A percentile compares a stretch with the other conserved stretches of the same genome.
Conservation (phyloP, 805 yeast species). For the Zygotorulaspora sp. region DNA sequence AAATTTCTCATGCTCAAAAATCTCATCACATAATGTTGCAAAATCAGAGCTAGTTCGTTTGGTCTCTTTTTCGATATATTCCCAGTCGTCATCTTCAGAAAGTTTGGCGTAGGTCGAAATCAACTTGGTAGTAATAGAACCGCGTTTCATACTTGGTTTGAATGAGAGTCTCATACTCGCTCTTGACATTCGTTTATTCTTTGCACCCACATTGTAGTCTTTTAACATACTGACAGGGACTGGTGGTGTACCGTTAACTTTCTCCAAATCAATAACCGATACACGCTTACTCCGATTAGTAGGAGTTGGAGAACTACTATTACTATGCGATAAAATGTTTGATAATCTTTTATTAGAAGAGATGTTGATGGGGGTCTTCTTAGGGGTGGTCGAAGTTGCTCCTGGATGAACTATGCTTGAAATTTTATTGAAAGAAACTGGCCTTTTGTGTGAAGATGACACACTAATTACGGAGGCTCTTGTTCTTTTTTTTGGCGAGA, state of each 20-base stretch:
- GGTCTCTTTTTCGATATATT: slow-evolving; percentile 64
- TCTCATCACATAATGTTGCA: slow-evolving; percentile 71
- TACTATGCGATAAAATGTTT: slow-evolving; percentile 14
- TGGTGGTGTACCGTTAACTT: slow-evolving; percentile 23
- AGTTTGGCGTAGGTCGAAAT: slow-evolving; percentile 70
- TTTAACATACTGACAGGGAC: slow-evolving; percentile 25
- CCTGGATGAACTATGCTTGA: slow-evolving; percentile 25
- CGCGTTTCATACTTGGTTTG: slow-evolving; percentile 48
- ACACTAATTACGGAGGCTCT: slow-evolving; percentile 43
- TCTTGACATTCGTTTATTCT: slow-evolving; percentile 25
- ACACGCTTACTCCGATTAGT: slow-evolving; percentile 27
- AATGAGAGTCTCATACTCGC: slow-evolving; percentile 37
- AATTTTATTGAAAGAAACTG: slow-evolving; percentile 42
- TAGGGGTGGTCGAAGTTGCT: slow-evolving; percentile 25
- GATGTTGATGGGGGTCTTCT: slow-evolving; percentile 26
- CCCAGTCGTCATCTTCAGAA: slow-evolving; percentile 61
- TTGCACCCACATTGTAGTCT: slow-evolving; percentile 14
- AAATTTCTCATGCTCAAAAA: slow-evolving; percentile 65
- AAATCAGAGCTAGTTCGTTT: slow-evolving; percentile 74
- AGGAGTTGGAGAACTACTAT: slow-evolving; percentile 32
- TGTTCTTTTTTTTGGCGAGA: slow-evolving; percentile 35
- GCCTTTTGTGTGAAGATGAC: slow-evolving; percentile 46
- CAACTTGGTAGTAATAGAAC: slow-evolving; percentile 66
- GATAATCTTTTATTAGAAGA: slow-evolving; percentile 29
- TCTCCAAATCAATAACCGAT: slow-evolving; percentile 23